Percentiles rank a stretch among this genome's conserved stretches.
Conservation (phyloP, 2,329 filamentous ascomycete species). For the Beauveria scarabaeidicola region DNA sequence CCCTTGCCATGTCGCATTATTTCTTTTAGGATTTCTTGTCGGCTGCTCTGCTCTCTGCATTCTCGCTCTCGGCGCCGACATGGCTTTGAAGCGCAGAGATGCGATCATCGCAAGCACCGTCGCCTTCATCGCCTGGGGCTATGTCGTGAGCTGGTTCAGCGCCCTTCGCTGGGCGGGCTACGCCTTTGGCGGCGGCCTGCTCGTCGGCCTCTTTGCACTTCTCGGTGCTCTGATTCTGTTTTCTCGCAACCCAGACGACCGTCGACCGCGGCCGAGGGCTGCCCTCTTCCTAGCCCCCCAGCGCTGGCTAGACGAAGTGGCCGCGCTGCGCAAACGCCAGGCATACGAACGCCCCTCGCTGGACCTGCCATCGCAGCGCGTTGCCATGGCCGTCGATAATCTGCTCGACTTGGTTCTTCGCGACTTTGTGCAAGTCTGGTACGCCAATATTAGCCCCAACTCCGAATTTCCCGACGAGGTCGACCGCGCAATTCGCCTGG, state of each 20-base stretch:
- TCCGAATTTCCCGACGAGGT: constrained; percentile 78
- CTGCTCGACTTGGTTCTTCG: constrained; percentile 68
- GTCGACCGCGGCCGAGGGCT: constrained; percentile 33
- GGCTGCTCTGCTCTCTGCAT: background rate
- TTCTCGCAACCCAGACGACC: constrained; percentile 41
- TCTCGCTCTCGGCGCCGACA: constrained; percentile 28
- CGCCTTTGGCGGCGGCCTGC: constrained; percentile 65
- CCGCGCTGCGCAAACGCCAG: constrained; percentile 55
- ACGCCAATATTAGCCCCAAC: constrained; percentile 72
- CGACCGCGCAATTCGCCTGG: constrained; percentile 67
- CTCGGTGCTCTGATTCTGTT: constrained; percentile 40
- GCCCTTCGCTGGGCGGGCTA: constrained; percentile 76
- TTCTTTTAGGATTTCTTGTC: background rate
- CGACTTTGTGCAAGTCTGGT: constrained; percentile 87
- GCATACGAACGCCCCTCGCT: constrained; percentile 61
- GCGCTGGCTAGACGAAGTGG: constrained; percentile 63
- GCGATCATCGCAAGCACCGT: constrained; percentile 58
- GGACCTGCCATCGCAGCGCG: constrained; percentile 64
- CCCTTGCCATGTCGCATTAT: background rate
- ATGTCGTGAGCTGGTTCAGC: constrained; percentile 74
- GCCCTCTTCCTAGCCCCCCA: constrained; percentile 52
- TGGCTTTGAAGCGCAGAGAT: constrained; percentile 69
- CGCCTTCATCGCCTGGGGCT: constrained; percentile 80
- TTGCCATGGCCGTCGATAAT: constrained; percentile 73
- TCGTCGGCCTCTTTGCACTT: constrained; percentile 45